A percentile compares a stretch with the other conserved stretches of the same genome.
These are phyloP conservation scores for Ophiostoma triangulosporum DNA, from an alignment of 2,329 filamentous ascomycete species.

Conservation along the genomic window DNA sequence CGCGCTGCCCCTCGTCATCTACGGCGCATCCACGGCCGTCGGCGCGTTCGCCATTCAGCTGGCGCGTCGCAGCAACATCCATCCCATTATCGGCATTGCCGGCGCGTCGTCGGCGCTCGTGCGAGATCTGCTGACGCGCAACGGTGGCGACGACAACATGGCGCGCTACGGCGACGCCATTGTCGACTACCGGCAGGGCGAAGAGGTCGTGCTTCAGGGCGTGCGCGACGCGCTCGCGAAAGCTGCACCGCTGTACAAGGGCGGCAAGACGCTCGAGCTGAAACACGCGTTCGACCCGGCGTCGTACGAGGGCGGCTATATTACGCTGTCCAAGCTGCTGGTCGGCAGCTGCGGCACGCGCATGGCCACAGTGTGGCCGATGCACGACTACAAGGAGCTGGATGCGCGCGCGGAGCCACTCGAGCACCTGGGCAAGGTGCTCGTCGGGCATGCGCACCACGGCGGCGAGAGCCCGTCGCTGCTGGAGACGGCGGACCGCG, in stretches of 20 bases:
- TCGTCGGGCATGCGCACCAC: slow-evolving; percentile 16
- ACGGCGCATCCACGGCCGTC: slow-evolving; percentile 34
- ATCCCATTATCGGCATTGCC: slow-evolving; percentile 41
- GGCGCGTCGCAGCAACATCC: slow-evolving; percentile 32
- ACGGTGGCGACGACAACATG: slow-evolving; percentile 23
- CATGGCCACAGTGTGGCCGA: slow-evolving; percentile 17
- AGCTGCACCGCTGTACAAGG: neutral
- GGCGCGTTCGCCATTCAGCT: slow-evolving; percentile 40
- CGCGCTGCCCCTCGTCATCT: slow-evolving; percentile 23
- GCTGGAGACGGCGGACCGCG: slow-evolving; percentile 13
- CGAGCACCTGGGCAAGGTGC: slow-evolving; percentile 7
- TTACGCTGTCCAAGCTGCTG: slow-evolving; percentile 26
- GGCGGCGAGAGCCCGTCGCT: neutral
- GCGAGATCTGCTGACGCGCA: slow-evolving; percentile 24
- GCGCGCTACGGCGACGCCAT: slow-evolving; percentile 33
- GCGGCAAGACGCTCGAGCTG: neutral
- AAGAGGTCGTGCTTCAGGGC: slow-evolving; percentile 27
- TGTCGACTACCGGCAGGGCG: slow-evolving; percentile 39
- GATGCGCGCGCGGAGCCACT: slow-evolving; percentile 14
- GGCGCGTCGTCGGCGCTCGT: slow-evolving; percentile 32
- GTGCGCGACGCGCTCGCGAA: slow-evolving; percentile 25
- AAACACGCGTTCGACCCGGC: slow-evolving; percentile 39
- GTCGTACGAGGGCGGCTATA: slow-evolving; percentile 28
- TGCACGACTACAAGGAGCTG: slow-evolving; percentile 13
- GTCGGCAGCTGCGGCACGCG: slow-evolving; percentile 17